phyloP scores from a whole-genome alignment of 371 early-diverging fungal genomes.

The Haplosporangium sp. region DNA sequence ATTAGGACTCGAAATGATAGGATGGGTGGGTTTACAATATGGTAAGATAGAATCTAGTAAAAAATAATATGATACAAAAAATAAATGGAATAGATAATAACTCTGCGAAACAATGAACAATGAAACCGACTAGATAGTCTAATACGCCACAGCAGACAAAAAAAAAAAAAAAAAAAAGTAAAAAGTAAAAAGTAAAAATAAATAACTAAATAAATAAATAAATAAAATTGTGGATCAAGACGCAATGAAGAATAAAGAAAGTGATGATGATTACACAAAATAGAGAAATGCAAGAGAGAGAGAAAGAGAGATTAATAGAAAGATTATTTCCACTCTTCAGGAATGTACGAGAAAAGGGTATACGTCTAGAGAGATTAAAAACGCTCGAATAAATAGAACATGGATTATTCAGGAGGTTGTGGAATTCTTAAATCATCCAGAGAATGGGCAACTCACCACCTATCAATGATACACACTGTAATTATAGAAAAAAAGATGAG shows the following conservation, averaged over 20 bases:
- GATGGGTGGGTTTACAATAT: no score
- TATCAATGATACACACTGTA: background rate
- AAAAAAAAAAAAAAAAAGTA: slow-evolving; percentile 1
- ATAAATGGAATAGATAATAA: background rate
- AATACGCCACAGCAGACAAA: background rate
- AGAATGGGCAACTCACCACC: slow-evolving; percentile 4
- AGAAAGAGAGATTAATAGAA: slow-evolving; percentile 2
- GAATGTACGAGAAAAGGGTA: slow-evolving; percentile 2
- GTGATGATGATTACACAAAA: background rate
- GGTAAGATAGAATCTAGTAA: no score
- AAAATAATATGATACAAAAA: no score
- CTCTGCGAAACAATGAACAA: background rate
- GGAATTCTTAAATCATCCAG: slow-evolving; percentile 35
- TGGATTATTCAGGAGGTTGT: background rate
- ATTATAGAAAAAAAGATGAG: background rate
- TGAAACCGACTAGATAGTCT: background rate
- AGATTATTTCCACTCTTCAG: background rate
- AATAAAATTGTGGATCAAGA: background rate
- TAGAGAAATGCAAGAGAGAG: background rate
- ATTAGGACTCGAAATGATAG: no score
- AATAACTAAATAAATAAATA: background rate
- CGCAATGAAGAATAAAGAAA: background rate
- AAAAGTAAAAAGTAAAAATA: background rate
- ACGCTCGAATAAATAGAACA: background rate
- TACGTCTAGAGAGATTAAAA: background rate